Evolutionary conservation across 2,329 filamentous ascomycete genomes (phyloP), one percentile per base, ranked within the genome.

Genomic region (Exophiala aquamarina): DNA sequence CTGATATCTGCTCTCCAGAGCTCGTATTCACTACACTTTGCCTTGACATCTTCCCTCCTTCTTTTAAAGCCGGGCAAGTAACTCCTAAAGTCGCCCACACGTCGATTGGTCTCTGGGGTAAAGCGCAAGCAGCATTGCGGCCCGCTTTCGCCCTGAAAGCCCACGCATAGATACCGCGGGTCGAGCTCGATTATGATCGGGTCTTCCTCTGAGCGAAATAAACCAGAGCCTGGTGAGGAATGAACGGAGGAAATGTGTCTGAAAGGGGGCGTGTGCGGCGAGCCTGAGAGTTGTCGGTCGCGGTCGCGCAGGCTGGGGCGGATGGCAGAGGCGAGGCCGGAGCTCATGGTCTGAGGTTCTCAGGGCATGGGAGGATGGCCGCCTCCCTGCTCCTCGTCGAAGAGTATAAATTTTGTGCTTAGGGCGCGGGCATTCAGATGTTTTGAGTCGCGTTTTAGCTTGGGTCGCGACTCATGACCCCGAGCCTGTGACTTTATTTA

Each of bases 171-270:
- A 66, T 83, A 86, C 17, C 92, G 81, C 8, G 87, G 80, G 1
- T 90, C 91, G 28, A 97, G 66, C 65, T 97, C 90, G 41, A 96
- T 74, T 33, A 98, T 78, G 4, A 95, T 69, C 5, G 85, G 75
- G 57, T 96, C 93, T 61, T 98, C 93, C 60, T 95, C 90, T 47
- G 82, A 76, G 39, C 82, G 79, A 28, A 51, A 52, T 53, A 78
- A 81, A 18, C 72, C 73, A 23, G 72, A 72, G 36, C 76, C 72
- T 2, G 81, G 78, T 4, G 81, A 83, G 21, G 77, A 78, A 55
- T 76, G 80, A 41, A 76, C 72, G 15, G 76, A 75, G 56, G 82
- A 63, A 59, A 80, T 67, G 61, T 72, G 65, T 53, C 79, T 71
- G 55, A 77, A 64, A 46, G 81, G 72, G 29, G 78, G 84, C 7